phyloP scores from a whole-genome alignment of 129 eudicot genomes.

The Centella asiatica region DNA sequence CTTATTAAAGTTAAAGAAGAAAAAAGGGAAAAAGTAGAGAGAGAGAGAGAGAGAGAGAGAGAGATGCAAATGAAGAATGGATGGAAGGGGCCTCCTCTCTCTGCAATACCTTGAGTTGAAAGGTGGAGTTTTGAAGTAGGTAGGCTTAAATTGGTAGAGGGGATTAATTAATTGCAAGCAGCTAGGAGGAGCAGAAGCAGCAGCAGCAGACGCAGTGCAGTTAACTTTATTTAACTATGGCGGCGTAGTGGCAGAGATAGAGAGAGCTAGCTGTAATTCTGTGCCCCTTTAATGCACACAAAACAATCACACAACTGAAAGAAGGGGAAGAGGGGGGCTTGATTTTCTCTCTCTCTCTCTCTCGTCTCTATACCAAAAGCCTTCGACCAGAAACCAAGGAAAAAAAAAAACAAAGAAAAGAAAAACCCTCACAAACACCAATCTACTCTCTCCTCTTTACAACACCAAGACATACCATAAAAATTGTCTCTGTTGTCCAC shows the following conservation, averaged over 20 bases:
- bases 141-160: not conserved
- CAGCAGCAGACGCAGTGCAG: not conserved
- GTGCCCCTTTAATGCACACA: not conserved
- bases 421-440: not conserved
- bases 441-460: not conserved
- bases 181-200: not conserved
- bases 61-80: too few species aligned
- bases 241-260: slow-evolving; percentile 12
- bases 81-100: too few species aligned
- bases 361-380: too few species aligned
- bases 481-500: not conserved
- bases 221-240: not conserved
- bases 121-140: not conserved
- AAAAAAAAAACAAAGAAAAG: not conserved
- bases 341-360: not conserved
- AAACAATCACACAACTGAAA: not conserved
- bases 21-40: too few species aligned
- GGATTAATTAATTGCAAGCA: not conserved
- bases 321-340: not conserved
- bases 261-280: not conserved
- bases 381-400: too few species aligned
- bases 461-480: not conserved
- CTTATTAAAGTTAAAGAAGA: too few species aligned
- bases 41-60: too few species aligned
- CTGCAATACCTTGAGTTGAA: not conserved